These are phyloP conservation scores for Torrubiellomyces zombiae DNA, from an alignment of 2,329 filamentous ascomycete genomes.

Conservation along the genomic window DNA sequence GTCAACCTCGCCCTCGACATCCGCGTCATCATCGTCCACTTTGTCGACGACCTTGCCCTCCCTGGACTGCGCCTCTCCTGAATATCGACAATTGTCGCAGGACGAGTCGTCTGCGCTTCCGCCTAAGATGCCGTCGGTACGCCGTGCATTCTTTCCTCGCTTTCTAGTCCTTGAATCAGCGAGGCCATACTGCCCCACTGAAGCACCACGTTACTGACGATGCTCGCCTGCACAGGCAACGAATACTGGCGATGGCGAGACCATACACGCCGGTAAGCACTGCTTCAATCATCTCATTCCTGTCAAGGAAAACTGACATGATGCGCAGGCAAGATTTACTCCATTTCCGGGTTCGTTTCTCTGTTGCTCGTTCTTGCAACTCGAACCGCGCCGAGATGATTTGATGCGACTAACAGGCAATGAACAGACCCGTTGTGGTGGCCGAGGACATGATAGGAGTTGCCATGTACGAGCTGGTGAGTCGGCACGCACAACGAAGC, in stretches of 20 bases:
- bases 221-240: slow-evolving; percentile 13
- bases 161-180: slow-evolving; percentile 5
- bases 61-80: too few relatives aligned
- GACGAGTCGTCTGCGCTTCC: slow-evolving; percentile 12
- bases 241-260: slow-evolving; percentile 20
- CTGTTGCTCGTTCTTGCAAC: not conserved
- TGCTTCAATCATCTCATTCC: not conserved
- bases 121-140: slow-evolving; percentile 39
- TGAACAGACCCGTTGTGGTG: slow-evolving; percentile 78
- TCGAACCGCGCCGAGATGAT: slow-evolving; percentile 7
- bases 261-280: slow-evolving; percentile 21
- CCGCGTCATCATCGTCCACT: slow-evolving; percentile 4
- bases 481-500: slow-evolving; percentile 12
- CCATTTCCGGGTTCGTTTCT: slow-evolving; percentile 38
- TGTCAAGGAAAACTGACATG: slow-evolving; percentile 8
- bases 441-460: slow-evolving; percentile 98
- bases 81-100: slow-evolving; percentile 12
- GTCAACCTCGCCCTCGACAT: slow-evolving; percentile 16
- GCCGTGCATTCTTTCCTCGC: slow-evolving; percentile 5
- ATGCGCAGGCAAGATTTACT: slow-evolving; percentile 40
- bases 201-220: too few relatives aligned
- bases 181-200: slow-evolving; percentile 6
- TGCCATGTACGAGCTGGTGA: slow-evolving; percentile 97
- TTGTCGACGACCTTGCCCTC: too few relatives aligned
- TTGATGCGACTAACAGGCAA: too few relatives aligned